Base-by-base conservation (phyloP, 2,329 filamentous ascomycete genomes). In the Colletotrichum tofieldiae region DNA sequence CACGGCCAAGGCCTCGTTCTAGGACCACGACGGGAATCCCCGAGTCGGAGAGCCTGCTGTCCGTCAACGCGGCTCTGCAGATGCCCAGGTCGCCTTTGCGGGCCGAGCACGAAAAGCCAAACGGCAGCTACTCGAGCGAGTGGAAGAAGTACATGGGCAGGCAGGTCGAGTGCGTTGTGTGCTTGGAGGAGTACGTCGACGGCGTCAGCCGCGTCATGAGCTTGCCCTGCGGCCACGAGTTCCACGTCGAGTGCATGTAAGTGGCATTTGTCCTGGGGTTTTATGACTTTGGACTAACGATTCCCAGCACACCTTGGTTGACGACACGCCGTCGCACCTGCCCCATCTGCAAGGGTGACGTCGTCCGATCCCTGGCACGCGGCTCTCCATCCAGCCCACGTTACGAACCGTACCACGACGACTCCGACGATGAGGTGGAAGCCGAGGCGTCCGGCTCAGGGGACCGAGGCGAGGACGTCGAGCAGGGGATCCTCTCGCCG, bases 191-290 rank as follows among this genome's bases (percentile, higher is more conserved):
- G 80, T 99, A 98, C 78, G 87, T 98, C 29, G 95, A 98, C 81
- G 96, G 96, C 49, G 92, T 98, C 77, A 98, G 95, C 81, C 91
- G 91, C 78, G 96, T 99, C 49, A 99, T 99, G 96, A 97, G 95
- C 79, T 84, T 99, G 71, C 96, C 96, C 11, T 99, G 96, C 82
- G 96, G 96, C 45, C 96, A 99, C 81, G 96, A 99, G 79, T 99
- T 98, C 82, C 96, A 99, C 82, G 96, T 88, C 37, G 95, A 97
- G 80, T 99, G 96, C 95, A 98, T 99, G 95, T 97, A 85, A 92
- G 95, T 93, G 20, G 64, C 1, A 8, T 37, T 67, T 41, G 43
- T 4, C 8, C n/a, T 14, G 26, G 4, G 23, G 1, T 62, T 62
- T 56, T 45, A 51, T 66, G 64, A n/a, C 43, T 58, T 29, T 58